Evolutionary conservation across 805 yeast genomes (phyloP).

Genomic region (Wickerhamomyces hampshirensis): DNA sequence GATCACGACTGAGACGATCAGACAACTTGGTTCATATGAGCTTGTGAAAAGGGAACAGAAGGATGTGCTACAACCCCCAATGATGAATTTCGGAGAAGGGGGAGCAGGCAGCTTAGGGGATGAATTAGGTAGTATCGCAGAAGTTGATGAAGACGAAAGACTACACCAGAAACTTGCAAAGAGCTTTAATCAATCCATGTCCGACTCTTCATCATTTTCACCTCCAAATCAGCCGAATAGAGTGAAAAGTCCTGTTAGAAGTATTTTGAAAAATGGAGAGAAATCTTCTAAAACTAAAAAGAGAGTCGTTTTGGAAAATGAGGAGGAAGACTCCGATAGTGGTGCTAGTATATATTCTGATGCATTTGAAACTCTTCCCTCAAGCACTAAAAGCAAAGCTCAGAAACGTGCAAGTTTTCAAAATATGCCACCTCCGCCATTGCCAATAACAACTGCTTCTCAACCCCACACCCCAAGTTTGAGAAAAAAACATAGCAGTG

Average conservation of each 20-base stretch:
- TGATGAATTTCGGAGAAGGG: slow-evolving; percentile 20
- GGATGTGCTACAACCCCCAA: slow-evolving; percentile 22
- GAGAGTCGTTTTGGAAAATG: slow-evolving; percentile 11
- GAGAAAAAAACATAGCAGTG: slow-evolving; percentile 4
- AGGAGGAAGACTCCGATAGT: slow-evolving; percentile 16
- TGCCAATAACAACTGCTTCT: background rate
- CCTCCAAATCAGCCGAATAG: slow-evolving; percentile 1
- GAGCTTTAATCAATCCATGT: too few species aligned
- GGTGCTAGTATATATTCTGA: slow-evolving; percentile 24
- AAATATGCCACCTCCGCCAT: background rate
- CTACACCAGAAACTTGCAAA: background rate
- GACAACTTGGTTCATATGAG: slow-evolving; percentile 44
- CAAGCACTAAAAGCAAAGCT: slow-evolving; percentile 3
- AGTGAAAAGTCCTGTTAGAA: slow-evolving; percentile 11
- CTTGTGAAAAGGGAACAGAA: slow-evolving; percentile 44
- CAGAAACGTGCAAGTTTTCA: slow-evolving; percentile 1
- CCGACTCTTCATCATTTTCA: too few species aligned
- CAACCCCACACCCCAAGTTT: background rate
- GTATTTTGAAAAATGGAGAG: slow-evolving; percentile 11
- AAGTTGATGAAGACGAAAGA: slow-evolving; percentile 9
- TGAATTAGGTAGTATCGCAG: slow-evolving; percentile 27
- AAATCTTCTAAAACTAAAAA: slow-evolving; percentile 5
- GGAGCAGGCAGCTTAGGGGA: slow-evolving; percentile 22
- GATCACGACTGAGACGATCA: slow-evolving; percentile 49
- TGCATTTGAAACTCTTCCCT: slow-evolving; percentile 17